Evolutionary conservation across 352 stramenopile species (phyloP).

Genomic region (Discostella stelligera): DNA sequence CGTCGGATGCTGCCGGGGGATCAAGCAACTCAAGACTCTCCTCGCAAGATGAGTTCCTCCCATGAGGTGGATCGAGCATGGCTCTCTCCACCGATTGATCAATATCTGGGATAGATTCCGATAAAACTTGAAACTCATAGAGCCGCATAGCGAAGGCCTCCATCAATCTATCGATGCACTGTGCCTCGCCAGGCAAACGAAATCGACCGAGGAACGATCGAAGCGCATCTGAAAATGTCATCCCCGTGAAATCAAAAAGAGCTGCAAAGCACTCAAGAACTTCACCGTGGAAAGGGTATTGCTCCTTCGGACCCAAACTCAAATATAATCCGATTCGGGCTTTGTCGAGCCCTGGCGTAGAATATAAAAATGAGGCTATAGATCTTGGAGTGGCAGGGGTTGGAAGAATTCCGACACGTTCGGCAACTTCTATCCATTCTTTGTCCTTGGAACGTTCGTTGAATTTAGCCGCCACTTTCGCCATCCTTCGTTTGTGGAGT

Average conservation of each 20-base stretch:
- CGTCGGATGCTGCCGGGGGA: slow-evolving; percentile 25
- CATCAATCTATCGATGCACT: slow-evolving; percentile 98
- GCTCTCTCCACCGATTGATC: slow-evolving; percentile 35
- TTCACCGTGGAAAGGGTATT: slow-evolving; percentile 94
- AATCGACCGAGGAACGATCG: slow-evolving; percentile 93
- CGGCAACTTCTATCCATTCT: slow-evolving; percentile 77
- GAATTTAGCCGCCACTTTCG: slow-evolving; percentile 87
- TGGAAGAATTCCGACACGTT: slow-evolving; percentile 52
- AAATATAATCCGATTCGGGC: slow-evolving; percentile 95
- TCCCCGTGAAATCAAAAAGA: slow-evolving; percentile 92
- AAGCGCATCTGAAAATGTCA: slow-evolving; percentile 88
- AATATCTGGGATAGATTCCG: background rate
- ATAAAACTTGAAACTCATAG: slow-evolving; percentile 71
- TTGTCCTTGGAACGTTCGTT: slow-evolving; percentile 88
- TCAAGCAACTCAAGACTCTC: slow-evolving; percentile 21
- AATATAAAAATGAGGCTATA: slow-evolving; percentile 91
- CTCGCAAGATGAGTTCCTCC: slow-evolving; percentile 18
- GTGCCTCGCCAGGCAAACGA: slow-evolving; percentile 94
- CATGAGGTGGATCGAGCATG: slow-evolving; percentile 33
- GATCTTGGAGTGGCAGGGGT: slow-evolving; percentile 46
- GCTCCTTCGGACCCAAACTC: slow-evolving; percentile 90
- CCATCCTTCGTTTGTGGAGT: slow-evolving; percentile 41
- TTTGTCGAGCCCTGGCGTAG: slow-evolving; percentile 91
- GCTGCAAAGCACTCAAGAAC: slow-evolving; percentile 83
- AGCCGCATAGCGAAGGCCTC: slow-evolving; percentile 93